phyloP scores from a whole-genome alignment of 305 asterid species.

The Salvia sclarea region DNA sequence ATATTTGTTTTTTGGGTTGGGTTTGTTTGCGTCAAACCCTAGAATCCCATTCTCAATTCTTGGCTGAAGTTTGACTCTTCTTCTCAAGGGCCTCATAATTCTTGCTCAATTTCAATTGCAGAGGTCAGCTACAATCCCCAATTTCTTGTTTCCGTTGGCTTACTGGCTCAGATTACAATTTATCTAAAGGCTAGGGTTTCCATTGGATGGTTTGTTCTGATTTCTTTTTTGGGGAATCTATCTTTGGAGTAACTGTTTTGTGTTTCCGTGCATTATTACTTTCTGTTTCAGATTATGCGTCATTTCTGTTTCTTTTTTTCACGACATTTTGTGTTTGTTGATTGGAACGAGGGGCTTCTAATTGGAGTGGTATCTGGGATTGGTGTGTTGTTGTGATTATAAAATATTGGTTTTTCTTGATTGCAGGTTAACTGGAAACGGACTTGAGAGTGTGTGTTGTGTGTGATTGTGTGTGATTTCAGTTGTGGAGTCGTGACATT shows the following conservation, averaged over 20 bases:
- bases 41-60: slow-evolving; percentile 44
- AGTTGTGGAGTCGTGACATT: slow-evolving; percentile 35
- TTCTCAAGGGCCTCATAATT: slow-evolving; percentile 24
- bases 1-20: slow-evolving; percentile 11
- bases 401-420: slow-evolving; percentile 25
- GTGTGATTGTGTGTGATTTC: slow-evolving; percentile 30
- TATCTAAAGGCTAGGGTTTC: slow-evolving; percentile 34
- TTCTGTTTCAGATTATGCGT: slow-evolving; percentile 39
- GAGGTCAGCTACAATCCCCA: slow-evolving; percentile 45
- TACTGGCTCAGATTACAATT: slow-evolving; percentile 23
- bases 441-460: slow-evolving; percentile 26
- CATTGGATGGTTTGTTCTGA: slow-evolving; percentile 18
- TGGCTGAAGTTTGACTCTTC: slow-evolving; percentile 41
- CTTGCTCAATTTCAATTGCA: slow-evolving; percentile 40
- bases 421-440: slow-evolving; percentile 48
- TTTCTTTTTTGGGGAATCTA: slow-evolving; percentile 1
- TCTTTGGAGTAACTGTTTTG: slow-evolving; percentile 29
- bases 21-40: slow-evolving; percentile 49
- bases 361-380: slow-evolving; percentile 12
- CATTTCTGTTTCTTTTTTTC: slow-evolving; percentile 18
- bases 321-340: slow-evolving; percentile 25
- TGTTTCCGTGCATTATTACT: slow-evolving; percentile 35
- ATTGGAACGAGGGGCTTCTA: slow-evolving; percentile 18
- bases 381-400: slow-evolving; percentile 17
- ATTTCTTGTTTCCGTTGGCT: slow-evolving; percentile 29